These are phyloP conservation scores for Dicorynia guianensis DNA, from an alignment of 306 rosid genomes.

Conservation along the genomic window DNA sequence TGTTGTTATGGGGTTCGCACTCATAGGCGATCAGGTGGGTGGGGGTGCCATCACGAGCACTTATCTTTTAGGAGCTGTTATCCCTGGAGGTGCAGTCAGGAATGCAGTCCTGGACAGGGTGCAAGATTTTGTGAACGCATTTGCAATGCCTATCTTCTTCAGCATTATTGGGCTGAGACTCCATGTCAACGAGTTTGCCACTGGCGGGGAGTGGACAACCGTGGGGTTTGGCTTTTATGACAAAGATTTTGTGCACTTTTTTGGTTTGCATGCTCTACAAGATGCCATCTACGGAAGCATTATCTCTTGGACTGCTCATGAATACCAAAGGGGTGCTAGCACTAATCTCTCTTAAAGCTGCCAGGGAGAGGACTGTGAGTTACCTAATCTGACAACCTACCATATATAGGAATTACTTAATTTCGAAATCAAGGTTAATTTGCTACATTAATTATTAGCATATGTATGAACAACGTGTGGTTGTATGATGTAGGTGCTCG, in stretches of 20 bases:
- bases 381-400: conserved; percentile 7
- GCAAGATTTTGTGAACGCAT: conserved; percentile 40
- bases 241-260: conserved; percentile 36
- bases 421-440: not conserved
- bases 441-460: not conserved
- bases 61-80: conserved; percentile 46
- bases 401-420: not conserved
- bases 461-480: too few relatives aligned
- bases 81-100: conserved; percentile 44
- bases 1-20: conserved; percentile 38
- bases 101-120: conserved; percentile 46
- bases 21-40: conserved; percentile 41
- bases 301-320: conserved; percentile 50
- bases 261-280: conserved; percentile 18
- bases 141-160: conserved; percentile 52
- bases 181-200: not conserved
- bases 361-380: conserved; percentile 51
- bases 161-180: conserved; percentile 39
- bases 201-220: not conserved
- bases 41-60: conserved; percentile 42
- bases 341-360: conserved; percentile 35
- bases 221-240: conserved; percentile 37
- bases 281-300: conserved; percentile 42
- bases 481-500: conserved; percentile 40
- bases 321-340: conserved; percentile 52